Evolutionary conservation across 139 green algal genomes (phyloP).

Genomic region (Ostreobium quekettii): DNA sequence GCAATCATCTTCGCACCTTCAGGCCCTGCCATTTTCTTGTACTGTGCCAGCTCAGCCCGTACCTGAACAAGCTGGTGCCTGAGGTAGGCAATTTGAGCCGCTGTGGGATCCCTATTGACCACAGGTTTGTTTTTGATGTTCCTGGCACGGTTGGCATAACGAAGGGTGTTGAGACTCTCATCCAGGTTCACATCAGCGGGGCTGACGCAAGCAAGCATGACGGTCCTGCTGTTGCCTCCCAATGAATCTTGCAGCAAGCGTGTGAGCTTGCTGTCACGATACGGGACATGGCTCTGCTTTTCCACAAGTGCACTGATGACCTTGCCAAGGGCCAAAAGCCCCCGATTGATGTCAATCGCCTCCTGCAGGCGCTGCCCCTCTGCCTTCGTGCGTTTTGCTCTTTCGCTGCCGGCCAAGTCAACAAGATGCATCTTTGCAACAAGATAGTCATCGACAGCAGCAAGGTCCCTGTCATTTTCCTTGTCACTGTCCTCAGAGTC

Average conservation of each 20-base stretch:
- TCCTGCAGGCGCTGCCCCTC: constrained; percentile 67
- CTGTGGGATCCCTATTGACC: constrained; percentile 81
- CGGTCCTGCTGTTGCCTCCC: constrained; percentile 86
- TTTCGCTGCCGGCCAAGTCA: constrained; percentile 79
- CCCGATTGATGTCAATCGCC: constrained; percentile 90
- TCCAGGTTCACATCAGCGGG: constrained; percentile 81
- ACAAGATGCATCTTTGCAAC: constrained; percentile 94
- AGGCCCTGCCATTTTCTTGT: constrained; percentile 24
- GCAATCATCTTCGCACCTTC: not conserved
- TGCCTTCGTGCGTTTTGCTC: constrained; percentile 87
- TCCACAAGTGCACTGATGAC: constrained; percentile 92
- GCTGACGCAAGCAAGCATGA: constrained; percentile 91
- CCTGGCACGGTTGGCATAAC: constrained; percentile 76
- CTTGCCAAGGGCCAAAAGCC: constrained; percentile 93
- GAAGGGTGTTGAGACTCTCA: constrained; percentile 82
- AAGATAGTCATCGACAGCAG: constrained; percentile 61
- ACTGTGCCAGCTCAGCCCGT: constrained; percentile 37
- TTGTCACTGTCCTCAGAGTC: constrained; percentile 19
- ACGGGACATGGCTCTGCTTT: constrained; percentile 56
- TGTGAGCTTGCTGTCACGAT: constrained; percentile 91
- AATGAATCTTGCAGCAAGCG: constrained; percentile 87
- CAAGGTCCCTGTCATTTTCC: constrained; percentile 34
- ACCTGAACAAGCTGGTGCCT: constrained; percentile 57
- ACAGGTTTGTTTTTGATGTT: constrained; percentile 94
- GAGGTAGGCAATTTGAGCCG: constrained; percentile 62